phyloP scores from a whole-genome alignment of 2,329 filamentous ascomycete genomes.

The Tolypocladium ovalisporum region DNA sequence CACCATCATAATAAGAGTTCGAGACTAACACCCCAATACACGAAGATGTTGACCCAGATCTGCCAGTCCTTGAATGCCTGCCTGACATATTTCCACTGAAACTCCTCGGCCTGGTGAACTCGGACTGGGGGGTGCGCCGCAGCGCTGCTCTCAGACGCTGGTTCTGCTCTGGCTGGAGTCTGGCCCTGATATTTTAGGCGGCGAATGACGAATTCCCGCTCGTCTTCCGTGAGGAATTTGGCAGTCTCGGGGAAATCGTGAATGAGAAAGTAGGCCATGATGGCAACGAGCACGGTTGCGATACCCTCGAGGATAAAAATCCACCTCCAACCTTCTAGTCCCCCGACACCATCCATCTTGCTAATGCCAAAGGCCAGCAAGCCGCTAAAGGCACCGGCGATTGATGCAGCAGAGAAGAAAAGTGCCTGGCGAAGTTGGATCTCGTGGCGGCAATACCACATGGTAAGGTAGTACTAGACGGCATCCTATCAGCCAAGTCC shows the following conservation, averaged over 20 bases:
- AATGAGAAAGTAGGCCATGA: slow-evolving; percentile 58
- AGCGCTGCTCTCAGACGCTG: neutral
- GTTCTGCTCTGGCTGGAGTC: slow-evolving; percentile 1
- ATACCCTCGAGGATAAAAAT: slow-evolving; percentile 63
- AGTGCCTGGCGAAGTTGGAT: slow-evolving; percentile 50
- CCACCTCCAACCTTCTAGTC: slow-evolving; percentile 50
- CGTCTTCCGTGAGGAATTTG: slow-evolving; percentile 58
- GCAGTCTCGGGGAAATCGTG: slow-evolving; percentile 76
- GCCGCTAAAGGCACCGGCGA: slow-evolving; percentile 69
- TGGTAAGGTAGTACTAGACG: slow-evolving; percentile 39
- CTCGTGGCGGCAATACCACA: slow-evolving; percentile 49
- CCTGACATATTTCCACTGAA: slow-evolving; percentile 65
- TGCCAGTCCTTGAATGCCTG: slow-evolving; percentile 71
- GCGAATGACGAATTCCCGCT: slow-evolving; percentile 59
- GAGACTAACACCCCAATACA: slow-evolving; percentile 50
- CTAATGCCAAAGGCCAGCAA: slow-evolving; percentile 59
- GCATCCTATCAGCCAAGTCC: neutral
- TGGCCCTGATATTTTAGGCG: slow-evolving; percentile 57
- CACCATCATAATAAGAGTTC: too few species aligned
- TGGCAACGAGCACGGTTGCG: slow-evolving; percentile 55
- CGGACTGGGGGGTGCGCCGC: slow-evolving; percentile 10
- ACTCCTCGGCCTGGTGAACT: slow-evolving; percentile 60
- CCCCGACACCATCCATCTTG: slow-evolving; percentile 56
- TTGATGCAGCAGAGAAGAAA: slow-evolving; percentile 73
- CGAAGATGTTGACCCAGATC: slow-evolving; percentile 50